Percentiles rank a stretch among this genome's conserved stretches.
These are phyloP conservation scores for Neurospora sublineolata DNA, from an alignment of 495 filamentous ascomycete genomes.

Conservation along the genomic window DNA sequence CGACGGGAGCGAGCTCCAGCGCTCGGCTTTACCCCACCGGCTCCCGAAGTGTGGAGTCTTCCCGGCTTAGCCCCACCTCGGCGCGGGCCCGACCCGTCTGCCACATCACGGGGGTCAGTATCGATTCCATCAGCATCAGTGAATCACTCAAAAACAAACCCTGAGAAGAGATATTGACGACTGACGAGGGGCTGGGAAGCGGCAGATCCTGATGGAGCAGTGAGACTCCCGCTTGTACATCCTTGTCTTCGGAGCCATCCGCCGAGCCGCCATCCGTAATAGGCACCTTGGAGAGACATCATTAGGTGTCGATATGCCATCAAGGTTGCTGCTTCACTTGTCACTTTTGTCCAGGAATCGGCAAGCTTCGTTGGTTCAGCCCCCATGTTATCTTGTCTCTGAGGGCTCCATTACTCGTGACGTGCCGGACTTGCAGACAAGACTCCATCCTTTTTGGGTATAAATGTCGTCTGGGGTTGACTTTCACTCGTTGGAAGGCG, in stretches of 20 bases:
- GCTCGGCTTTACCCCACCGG: neutral
- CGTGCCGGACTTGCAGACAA: neutral
- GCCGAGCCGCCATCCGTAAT: neutral
- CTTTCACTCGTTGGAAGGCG: neutral
- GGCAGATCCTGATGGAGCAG: neutral
- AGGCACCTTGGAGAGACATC: neutral
- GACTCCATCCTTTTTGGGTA: neutral
- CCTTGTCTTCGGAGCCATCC: neutral
- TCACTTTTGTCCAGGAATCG: neutral
- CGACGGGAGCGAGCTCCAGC: neutral
- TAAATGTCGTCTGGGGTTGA: neutral
- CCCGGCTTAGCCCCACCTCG: neutral
- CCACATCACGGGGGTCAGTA: neutral
- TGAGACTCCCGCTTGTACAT: neutral
- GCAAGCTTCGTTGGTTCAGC: neutral
- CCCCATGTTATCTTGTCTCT: neutral
- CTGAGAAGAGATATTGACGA: neutral
- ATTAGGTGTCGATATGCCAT: neutral
- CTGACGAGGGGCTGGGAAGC: neutral
- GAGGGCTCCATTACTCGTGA: neutral
- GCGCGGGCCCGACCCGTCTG: neutral
- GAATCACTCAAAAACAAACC: neutral
- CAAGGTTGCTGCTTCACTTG: neutral
- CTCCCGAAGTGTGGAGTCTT: neutral
- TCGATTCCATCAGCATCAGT: neutral